A percentile compares a stretch with the other conserved stretches of the same genome.
Conservation (phyloP, 306 rosid genomes). For the Dalbergia cochinchinensis region DNA sequence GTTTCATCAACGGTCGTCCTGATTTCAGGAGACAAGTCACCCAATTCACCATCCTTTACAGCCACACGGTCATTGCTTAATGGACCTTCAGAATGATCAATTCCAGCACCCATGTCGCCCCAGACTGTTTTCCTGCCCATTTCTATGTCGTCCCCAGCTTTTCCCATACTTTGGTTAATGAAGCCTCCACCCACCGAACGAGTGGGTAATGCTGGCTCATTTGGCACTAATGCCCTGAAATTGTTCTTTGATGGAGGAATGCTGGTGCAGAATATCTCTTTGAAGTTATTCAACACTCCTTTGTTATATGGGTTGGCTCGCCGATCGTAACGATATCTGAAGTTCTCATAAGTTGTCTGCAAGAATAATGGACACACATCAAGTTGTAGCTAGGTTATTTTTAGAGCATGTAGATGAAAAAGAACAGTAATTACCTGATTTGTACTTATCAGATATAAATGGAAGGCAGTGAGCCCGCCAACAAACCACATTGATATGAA, state of each 20-base stretch:
- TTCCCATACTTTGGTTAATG: conserved; percentile 94
- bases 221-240: conserved; percentile 84
- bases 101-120: conserved; percentile 78
- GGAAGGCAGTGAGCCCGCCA: conserved; percentile 98
- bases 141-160: conserved; percentile 89
- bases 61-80: conserved; percentile 65
- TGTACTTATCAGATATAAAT: conserved; percentile 91
- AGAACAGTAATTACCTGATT: conserved; percentile 72
- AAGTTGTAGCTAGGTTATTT: conserved; percentile 1
- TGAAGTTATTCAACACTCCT: conserved; percentile 81
- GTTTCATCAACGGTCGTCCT: conserved; percentile 76
- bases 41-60: conserved; percentile 81
- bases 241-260: conserved; percentile 76
- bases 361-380: conserved; percentile 41
- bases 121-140: conserved; percentile 96
- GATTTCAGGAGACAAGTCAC: conserved; percentile 78
- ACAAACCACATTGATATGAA: conserved; percentile 99
- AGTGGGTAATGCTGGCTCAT: conserved; percentile 71
- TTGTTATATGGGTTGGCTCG: conserved; percentile 82
- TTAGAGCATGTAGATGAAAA: conserved; percentile 16
- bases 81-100: conserved; percentile 71
- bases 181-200: conserved; percentile 82
- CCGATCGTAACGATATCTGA: conserved; percentile 89
- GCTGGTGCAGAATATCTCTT: conserved; percentile 84
- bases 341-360: conserved; percentile 96